phyloP scores from a whole-genome alignment of 2,329 filamentous ascomycete genomes.

The Ophiosphaerella herpotricha region DNA sequence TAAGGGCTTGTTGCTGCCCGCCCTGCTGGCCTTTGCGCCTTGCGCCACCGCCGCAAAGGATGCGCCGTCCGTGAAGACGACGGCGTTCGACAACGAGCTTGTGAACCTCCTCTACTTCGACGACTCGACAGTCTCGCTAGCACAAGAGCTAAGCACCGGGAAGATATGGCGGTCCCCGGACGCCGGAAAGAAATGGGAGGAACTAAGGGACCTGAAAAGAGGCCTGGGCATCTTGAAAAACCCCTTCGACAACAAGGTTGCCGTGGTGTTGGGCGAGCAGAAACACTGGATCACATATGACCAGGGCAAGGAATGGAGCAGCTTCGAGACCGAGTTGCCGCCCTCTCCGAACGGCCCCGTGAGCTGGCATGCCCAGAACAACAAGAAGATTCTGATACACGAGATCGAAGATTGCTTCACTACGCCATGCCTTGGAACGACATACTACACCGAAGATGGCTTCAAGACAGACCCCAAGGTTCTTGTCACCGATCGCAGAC shows the following conservation, averaged over 20 bases:
- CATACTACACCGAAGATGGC: conserved; percentile 80
- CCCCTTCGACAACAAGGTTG: conserved; percentile 75
- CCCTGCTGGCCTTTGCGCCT: conserved; percentile 54
- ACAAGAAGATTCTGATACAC: conserved; percentile 84
- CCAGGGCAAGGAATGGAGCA: conserved; percentile 77
- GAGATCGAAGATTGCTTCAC: conserved; percentile 46
- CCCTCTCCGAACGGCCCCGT: conserved; percentile 65
- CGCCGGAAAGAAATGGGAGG: conserved; percentile 78
- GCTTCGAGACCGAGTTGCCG: conserved; percentile 66
- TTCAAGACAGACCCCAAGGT: conserved; percentile 71
- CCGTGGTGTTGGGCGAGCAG: conserved; percentile 75
- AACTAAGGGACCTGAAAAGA: conserved; percentile 66
- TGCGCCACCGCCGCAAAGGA: conserved; percentile 54
- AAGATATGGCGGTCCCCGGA: conserved; percentile 79
- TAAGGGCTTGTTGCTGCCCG: conserved; percentile 52
- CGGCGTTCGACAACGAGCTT: conserved; percentile 69
- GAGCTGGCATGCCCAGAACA: conserved; percentile 81
- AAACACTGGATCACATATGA: conserved; percentile 85
- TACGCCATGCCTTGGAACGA: conserved; percentile 48
- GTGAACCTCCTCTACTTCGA: conserved; percentile 84
- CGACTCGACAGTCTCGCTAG: conserved; percentile 79
- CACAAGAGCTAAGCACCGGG: conserved; percentile 67
- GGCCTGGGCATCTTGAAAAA: conserved; percentile 71
- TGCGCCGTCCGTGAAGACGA: conserved; percentile 68
- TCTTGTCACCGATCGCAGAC: conserved; percentile 70